phyloP scores from a whole-genome alignment of 768 basidiomycete genomes.

The Strobilomyces confusus region DNA sequence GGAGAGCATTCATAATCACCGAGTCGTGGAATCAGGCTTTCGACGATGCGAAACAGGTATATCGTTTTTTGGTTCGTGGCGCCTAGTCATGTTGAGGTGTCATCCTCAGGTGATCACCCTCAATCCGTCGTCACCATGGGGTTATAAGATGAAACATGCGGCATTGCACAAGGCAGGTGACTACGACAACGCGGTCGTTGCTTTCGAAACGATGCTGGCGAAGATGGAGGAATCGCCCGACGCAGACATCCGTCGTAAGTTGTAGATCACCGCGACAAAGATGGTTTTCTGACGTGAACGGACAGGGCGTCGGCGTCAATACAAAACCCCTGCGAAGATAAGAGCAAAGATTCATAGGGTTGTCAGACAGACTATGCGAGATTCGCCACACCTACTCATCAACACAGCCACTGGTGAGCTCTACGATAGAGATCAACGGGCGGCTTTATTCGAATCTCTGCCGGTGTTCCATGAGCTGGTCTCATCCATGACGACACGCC shows the following conservation, averaged over 20 bases:
- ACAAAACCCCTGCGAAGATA: background rate
- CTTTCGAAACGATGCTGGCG: background rate
- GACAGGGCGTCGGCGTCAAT: background rate
- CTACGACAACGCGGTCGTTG: background rate
- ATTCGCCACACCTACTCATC: background rate
- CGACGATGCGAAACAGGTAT: background rate
- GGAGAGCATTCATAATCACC: background rate
- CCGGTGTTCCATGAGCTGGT: background rate
- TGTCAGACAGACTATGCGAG: background rate
- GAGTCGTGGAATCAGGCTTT: background rate
- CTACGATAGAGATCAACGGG: background rate
- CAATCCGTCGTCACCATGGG: background rate
- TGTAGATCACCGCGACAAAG: too few relatives aligned
- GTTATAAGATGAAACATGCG: background rate
- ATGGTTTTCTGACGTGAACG: background rate
- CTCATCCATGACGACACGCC: background rate
- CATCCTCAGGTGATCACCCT: background rate
- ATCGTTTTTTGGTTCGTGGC: background rate
- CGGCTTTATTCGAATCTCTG: background rate
- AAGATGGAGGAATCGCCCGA: background rate
- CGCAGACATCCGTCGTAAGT: background rate
- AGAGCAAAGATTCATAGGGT: background rate
- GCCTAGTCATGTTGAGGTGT: background rate
- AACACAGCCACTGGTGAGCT: background rate
- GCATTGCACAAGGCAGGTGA: background rate